Conservation (phyloP, 179 eudicot genomes). For the Beta macrorhiza region DNA sequence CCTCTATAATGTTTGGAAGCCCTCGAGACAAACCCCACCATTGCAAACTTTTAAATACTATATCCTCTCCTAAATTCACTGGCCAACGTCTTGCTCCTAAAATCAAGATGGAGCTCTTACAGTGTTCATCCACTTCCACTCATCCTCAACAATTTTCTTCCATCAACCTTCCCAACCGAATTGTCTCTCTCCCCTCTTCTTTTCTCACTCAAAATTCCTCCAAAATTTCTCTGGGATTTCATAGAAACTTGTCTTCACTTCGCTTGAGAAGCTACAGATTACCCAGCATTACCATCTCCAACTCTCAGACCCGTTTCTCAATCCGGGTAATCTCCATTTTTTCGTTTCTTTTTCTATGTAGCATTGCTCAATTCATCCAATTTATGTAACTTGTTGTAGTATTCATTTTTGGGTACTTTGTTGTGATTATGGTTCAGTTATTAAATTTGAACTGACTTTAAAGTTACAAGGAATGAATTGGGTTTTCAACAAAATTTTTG, state of each 20-base stretch:
- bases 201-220: neutral
- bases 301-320: constrained; percentile 14
- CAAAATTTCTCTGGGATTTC: constrained; percentile 12
- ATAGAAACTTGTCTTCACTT: constrained; percentile 10
- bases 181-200: neutral
- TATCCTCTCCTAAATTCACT: neutral
- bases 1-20: too few relatives aligned
- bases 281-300: constrained; percentile 16
- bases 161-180: neutral
- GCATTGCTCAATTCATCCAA: neutral
- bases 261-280: constrained; percentile 6
- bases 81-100: neutral
- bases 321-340: constrained; percentile 36
- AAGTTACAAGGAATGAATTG: neutral
- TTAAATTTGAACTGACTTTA: neutral
- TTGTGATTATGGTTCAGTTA: neutral
- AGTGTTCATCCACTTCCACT: constrained; percentile 33
- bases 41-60: neutral
- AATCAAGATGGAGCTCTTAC: constrained; percentile 35
- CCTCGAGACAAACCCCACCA: too few relatives aligned
- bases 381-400: neutral
- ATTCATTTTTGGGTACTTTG: neutral
- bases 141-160: neutral
- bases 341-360: neutral
- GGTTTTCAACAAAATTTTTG: neutral